Percentiles rank a stretch among this genome's conserved stretches.
These are phyloP conservation scores for Sporisorium reilianum DNA, from an alignment of 1,284 basidiomycete species.

Conservation along the genomic window DNA sequence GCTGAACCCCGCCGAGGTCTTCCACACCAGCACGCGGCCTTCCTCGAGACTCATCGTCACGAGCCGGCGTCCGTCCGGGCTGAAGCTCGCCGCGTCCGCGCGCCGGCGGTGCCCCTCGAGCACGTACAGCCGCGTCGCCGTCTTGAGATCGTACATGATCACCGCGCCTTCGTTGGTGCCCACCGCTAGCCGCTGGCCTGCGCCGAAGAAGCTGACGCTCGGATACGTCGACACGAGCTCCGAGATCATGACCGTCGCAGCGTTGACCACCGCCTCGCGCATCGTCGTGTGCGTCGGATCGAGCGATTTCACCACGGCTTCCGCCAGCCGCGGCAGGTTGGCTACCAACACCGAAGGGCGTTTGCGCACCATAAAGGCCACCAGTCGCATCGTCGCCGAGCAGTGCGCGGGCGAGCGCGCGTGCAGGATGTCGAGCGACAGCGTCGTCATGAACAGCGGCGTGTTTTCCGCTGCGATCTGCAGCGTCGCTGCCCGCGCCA, in stretches of 20 bases:
- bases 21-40: slow-evolving; percentile 71
- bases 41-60: slow-evolving; percentile 89
- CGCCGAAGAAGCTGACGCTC: slow-evolving; percentile 87
- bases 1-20: slow-evolving; percentile 72
- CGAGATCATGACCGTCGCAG: slow-evolving; percentile 88
- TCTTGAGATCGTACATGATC: slow-evolving; percentile 96
- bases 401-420: slow-evolving; percentile 82
- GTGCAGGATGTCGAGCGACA: slow-evolving; percentile 89
- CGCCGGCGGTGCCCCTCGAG: slow-evolving; percentile 80
- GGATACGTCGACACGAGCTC: slow-evolving; percentile 85
- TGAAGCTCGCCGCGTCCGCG: slow-evolving; percentile 73
- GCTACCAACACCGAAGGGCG: slow-evolving; percentile 77
- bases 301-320: slow-evolving; percentile 95
- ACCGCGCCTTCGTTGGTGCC: slow-evolving; percentile 86
- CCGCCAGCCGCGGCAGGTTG: slow-evolving; percentile 86
- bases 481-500: slow-evolving; percentile 82
- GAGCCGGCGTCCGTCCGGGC: slow-evolving; percentile 88
- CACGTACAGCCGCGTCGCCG: slow-evolving; percentile 91
- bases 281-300: slow-evolving; percentile 88
- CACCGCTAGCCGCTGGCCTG: slow-evolving; percentile 87
- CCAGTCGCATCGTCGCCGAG: slow-evolving; percentile 89
- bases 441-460: slow-evolving; percentile 92
- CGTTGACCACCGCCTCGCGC: slow-evolving; percentile 87
- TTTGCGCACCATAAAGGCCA: slow-evolving; percentile 93
- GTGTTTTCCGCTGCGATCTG: slow-evolving; percentile 87